Evolutionary conservation across 2,329 filamentous ascomycete genomes (phyloP).

Genomic region (Scleromitrula shiraiana): DNA sequence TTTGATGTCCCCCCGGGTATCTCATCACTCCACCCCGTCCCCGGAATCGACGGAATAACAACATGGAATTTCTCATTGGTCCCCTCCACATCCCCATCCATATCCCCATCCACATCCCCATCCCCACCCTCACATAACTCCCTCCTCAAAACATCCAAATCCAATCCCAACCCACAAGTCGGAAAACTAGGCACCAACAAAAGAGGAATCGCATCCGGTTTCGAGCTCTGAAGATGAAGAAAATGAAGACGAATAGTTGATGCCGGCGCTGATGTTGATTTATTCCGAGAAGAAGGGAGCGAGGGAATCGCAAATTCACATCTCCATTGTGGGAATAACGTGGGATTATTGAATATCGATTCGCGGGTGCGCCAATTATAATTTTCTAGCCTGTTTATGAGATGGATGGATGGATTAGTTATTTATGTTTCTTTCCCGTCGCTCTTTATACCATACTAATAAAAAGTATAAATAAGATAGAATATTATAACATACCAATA

Average conservation of each 20-base stretch:
- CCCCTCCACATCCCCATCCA: not conserved
- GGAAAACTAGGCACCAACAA: slow-evolving; percentile 60
- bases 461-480: not conserved
- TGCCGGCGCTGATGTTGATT: not conserved
- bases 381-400: slow-evolving; percentile 47
- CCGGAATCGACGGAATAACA: slow-evolving; percentile 58
- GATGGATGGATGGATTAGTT: not conserved
- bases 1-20: no score
- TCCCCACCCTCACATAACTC: slow-evolving; percentile 7
- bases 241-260: slow-evolving; percentile 52
- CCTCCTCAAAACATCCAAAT: not conserved
- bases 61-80: slow-evolving; percentile 43
- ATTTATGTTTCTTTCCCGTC: not conserved
- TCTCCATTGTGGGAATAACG: slow-evolving; percentile 43
- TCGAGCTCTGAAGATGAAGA: slow-evolving; percentile 49
- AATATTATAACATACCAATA: slow-evolving; percentile 43
- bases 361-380: slow-evolving; percentile 59
- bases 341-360: slow-evolving; percentile 45
- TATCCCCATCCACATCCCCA: no score
- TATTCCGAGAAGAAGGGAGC: no score
- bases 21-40: slow-evolving; percentile 59
- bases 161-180: slow-evolving; percentile 52
- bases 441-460: not conserved
- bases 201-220: slow-evolving; percentile 49
- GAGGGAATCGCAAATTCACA: not conserved